Percentiles rank a stretch among this genome's conserved stretches.
These are phyloP conservation scores for Symbiodinium natans DNA, from an alignment of 73 alveolate genomes.

Conservation along the genomic window DNA sequence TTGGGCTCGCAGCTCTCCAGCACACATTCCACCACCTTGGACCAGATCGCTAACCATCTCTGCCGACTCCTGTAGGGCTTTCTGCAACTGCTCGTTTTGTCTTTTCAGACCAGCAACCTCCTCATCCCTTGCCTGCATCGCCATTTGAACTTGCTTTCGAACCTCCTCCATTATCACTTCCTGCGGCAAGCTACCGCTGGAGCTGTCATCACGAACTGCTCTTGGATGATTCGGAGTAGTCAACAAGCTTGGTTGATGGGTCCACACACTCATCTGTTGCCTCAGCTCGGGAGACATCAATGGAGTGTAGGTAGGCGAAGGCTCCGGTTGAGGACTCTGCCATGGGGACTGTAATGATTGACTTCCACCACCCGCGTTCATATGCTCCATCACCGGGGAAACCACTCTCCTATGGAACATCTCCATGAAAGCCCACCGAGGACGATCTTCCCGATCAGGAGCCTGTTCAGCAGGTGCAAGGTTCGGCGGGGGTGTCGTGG, in stretches of 20 bases:
- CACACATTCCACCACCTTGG: neutral
- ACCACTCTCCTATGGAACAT: neutral
- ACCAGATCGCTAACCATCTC: neutral
- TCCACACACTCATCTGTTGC: neutral
- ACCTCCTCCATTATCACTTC: neutral
- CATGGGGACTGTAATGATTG: too few species aligned
- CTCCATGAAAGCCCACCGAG: neutral
- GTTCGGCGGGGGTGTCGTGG: neutral
- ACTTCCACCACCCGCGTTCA: too few species aligned
- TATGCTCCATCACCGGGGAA: neutral
- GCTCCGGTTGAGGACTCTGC: neutral
- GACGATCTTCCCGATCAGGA: neutral
- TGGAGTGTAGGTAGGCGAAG: neutral
- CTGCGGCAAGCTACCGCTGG: neutral
- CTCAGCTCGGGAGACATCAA: neutral
- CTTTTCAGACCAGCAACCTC: neutral
- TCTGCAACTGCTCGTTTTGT: neutral
- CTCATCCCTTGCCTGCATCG: neutral
- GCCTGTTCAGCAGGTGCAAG: too few species aligned
- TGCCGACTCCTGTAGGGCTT: neutral
- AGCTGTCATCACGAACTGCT: neutral
- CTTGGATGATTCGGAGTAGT: neutral
- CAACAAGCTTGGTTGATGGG: neutral
- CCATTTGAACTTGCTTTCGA: neutral
- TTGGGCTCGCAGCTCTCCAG: too few species aligned